phyloP scores from a whole-genome alignment of 2,329 filamentous ascomycete genomes.

The Septoria linicola region DNA sequence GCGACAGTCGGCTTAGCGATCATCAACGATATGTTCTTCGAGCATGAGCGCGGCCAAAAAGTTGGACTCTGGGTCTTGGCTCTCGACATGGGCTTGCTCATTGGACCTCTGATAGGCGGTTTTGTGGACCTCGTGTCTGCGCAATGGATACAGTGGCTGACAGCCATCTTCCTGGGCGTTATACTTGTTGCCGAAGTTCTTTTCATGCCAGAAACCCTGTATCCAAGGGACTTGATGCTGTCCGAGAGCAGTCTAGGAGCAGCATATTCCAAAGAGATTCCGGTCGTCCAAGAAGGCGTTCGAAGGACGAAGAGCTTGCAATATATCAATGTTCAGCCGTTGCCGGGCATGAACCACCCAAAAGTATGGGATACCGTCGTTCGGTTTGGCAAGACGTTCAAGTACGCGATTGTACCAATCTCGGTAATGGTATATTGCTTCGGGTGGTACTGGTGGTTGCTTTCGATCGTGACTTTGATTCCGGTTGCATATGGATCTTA shows the following conservation, averaged over 20 bases:
- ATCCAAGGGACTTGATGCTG: conserved; percentile 22
- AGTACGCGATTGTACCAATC: conserved; percentile 22
- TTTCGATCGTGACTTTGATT: conserved; percentile 21
- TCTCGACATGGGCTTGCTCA: conserved; percentile 22
- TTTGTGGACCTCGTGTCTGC: conserved; percentile 21
- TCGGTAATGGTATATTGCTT: conserved; percentile 19
- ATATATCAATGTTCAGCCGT: conserved; percentile 17
- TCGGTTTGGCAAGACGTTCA: conserved; percentile 21
- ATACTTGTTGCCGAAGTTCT: conserved; percentile 21
- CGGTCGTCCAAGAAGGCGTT: conserved; percentile 5
- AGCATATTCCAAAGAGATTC: conserved; percentile 10
- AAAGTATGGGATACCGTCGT: conserved; percentile 21
- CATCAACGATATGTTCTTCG: conserved; percentile 26
- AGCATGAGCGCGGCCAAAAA: conserved; percentile 24
- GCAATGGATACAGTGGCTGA: conserved; percentile 25
- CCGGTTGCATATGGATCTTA: conserved; percentile 23
- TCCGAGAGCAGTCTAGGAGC: not conserved
- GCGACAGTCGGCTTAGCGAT: conserved; percentile 23
- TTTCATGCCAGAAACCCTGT: conserved; percentile 24
- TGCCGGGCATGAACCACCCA: conserved; percentile 24
- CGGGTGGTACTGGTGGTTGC: conserved; percentile 25
- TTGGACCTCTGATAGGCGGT: conserved; percentile 23
- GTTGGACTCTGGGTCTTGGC: conserved; percentile 24
- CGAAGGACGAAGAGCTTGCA: conserved; percentile 19
- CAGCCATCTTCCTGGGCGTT: conserved; percentile 18